Conservation (phyloP, 331 rosid species). For the Quercus lobata region DNA sequence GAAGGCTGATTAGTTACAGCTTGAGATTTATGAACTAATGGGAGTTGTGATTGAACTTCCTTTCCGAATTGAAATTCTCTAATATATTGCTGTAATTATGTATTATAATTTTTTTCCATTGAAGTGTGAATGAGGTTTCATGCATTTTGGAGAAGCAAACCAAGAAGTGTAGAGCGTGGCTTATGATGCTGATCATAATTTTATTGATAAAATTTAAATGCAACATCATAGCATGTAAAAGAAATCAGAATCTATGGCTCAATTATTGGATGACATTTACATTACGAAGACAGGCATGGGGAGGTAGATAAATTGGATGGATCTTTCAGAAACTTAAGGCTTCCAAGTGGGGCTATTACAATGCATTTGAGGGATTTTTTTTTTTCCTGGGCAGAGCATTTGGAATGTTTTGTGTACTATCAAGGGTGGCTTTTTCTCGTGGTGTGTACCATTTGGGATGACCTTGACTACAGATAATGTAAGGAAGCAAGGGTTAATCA, state of each 20-base stretch:
- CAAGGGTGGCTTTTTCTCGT: too few relatives aligned
- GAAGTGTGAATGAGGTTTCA: neutral
- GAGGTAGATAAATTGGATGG: too few relatives aligned
- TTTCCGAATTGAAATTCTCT: neutral
- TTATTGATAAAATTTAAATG: neutral
- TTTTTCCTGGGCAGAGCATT: too few relatives aligned
- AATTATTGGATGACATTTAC: too few relatives aligned
- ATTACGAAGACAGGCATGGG: too few relatives aligned
- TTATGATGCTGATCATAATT: neutral
- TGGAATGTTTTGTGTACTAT: too few relatives aligned
- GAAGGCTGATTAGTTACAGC: neutral
- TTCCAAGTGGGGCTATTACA: too few relatives aligned
- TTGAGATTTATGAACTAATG: neutral
- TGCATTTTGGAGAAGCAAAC: neutral
- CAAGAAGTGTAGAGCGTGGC: neutral
- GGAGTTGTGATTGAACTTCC: neutral
- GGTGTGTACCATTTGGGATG: too few relatives aligned
- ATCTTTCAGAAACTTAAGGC: too few relatives aligned
- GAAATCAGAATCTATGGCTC: neutral
- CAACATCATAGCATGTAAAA: neutral
- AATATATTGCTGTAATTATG: neutral
- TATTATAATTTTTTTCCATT: neutral
- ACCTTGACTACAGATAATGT: too few relatives aligned
- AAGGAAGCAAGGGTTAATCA: too few relatives aligned
- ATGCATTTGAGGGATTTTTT: too few relatives aligned